A percentile compares a stretch with the other conserved stretches of the same genome.
These are phyloP conservation scores for Suillus cothurnatus DNA, from an alignment of 768 basidiomycete genomes.

Conservation along the genomic window DNA sequence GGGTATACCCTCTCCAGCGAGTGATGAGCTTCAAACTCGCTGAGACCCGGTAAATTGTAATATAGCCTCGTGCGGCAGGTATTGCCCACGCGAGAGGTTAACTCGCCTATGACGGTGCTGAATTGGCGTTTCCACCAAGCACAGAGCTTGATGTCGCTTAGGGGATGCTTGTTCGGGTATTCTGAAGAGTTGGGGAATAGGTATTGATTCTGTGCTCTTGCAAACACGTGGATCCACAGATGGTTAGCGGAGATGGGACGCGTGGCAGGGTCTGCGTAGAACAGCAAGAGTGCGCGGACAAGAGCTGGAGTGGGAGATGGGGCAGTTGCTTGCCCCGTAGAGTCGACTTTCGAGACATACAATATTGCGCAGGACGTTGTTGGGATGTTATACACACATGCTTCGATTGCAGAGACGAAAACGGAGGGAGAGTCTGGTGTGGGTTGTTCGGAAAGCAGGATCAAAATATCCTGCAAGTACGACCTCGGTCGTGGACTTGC, in stretches of 20 bases:
- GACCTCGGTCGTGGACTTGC: conserved; percentile 65
- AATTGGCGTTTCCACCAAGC: conserved; percentile 91
- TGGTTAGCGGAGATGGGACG: conserved; percentile 58
- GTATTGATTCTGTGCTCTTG: conserved; percentile 88
- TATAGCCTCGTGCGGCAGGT: conserved; percentile 37
- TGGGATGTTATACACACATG: conserved; percentile 72
- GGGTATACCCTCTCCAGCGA: conserved; percentile 47
- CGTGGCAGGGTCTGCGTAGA: conserved; percentile 63
- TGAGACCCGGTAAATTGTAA: conserved; percentile 73
- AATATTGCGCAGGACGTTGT: conserved; percentile 69
- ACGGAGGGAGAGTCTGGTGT: conserved; percentile 52
- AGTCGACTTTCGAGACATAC: conserved; percentile 94
- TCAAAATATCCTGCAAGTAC: conserved; percentile 74
- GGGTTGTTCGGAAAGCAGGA: conserved; percentile 70
- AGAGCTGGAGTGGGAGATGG: conserved; percentile 75
- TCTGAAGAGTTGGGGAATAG: conserved; percentile 89
- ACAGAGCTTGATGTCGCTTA: conserved; percentile 80
- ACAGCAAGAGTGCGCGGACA: conserved; percentile 64
- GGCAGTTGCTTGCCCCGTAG: conserved; percentile 71
- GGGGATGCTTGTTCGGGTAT: conserved; percentile 64
- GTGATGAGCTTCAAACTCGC: conserved; percentile 64
- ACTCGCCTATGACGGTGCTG: conserved; percentile 50
- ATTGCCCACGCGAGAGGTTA: conserved; percentile 24
- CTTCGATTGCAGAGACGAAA: conserved; percentile 81
- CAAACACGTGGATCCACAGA: conserved; percentile 87